phyloP scores from a whole-genome alignment of 495 filamentous ascomycete species.

The Polyplosphaeria fusca region DNA sequence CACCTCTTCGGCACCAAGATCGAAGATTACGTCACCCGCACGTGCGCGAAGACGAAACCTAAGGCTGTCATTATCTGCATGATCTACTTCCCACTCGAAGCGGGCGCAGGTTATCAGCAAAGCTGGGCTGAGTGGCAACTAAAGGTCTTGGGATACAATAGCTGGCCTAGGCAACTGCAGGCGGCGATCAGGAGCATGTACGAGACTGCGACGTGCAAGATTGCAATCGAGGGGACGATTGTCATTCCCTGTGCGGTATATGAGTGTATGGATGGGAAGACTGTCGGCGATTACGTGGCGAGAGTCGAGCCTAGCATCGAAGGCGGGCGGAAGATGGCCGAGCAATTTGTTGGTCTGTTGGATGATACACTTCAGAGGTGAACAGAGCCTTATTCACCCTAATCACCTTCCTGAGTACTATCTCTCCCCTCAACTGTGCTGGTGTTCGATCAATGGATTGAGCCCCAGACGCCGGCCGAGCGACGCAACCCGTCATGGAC shows the following conservation, averaged over 20 bases:
- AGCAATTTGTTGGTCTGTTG: conserved; percentile 15
- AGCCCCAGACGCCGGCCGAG: no score
- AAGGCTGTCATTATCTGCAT: conserved; percentile 38
- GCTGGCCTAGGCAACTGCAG: conserved; percentile 34
- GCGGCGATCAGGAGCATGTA: conserved; percentile 37
- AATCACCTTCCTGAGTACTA: no score
- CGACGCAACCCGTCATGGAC: no score
- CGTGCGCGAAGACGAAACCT: conserved; percentile 35
- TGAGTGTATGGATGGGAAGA: conserved; percentile 36
- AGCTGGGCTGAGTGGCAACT: conserved; percentile 38
- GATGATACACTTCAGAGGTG: not conserved
- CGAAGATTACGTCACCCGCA: conserved; percentile 25
- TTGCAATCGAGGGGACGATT: conserved; percentile 33
- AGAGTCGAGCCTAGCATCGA: conserved; percentile 38
- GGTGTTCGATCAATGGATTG: no score
- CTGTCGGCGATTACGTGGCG: conserved; percentile 30
- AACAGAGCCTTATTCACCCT: no score
- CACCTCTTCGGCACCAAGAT: conserved; percentile 30
- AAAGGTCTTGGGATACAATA: conserved; percentile 33
- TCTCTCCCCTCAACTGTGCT: no score
- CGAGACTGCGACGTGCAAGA: conserved; percentile 32
- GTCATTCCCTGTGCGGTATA: conserved; percentile 36
- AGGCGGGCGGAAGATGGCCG: conserved; percentile 39
- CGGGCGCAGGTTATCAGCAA: conserved; percentile 10
- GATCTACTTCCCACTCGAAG: conserved; percentile 41